Conservation (phyloP, 331 rosid species). For the Stylosanthes scabra region DNA sequence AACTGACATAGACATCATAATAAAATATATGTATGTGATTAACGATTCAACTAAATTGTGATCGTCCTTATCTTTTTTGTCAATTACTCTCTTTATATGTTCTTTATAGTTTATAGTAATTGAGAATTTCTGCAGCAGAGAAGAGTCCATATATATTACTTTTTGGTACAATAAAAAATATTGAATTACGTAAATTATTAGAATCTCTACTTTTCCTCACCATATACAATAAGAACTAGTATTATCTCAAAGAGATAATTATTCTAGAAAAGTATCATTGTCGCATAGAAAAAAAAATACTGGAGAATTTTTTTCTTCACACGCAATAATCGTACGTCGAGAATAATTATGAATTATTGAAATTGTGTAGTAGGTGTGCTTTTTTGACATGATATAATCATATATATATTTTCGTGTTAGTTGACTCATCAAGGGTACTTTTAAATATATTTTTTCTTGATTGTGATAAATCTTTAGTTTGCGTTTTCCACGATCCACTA, state of each 20-base stretch:
- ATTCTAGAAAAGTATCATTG: too few relatives aligned
- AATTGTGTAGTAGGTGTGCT: background rate
- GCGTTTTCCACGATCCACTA: background rate
- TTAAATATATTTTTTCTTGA: slow-evolving; percentile 16
- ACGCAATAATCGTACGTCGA: background rate
- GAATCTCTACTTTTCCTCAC: background rate
- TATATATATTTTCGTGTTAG: background rate
- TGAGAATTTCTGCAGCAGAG: too few relatives aligned
- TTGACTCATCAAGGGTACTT: slow-evolving; percentile 18
- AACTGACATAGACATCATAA: background rate
- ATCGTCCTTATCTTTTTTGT: background rate
- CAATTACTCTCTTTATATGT: background rate
- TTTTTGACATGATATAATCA: background rate
- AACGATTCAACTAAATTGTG: background rate
- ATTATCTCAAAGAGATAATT: background rate
- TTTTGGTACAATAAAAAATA: background rate
- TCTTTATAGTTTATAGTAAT: too few relatives aligned
- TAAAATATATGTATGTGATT: too few relatives aligned
- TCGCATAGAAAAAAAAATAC: background rate
- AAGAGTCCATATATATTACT: too few relatives aligned
- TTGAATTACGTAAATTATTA: background rate
- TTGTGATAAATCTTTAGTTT: background rate
- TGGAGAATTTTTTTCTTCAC: background rate
- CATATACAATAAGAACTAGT: background rate
- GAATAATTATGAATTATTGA: background rate